Percentiles rank a stretch among this genome's conserved stretches.
These are phyloP conservation scores for Geotrichum bryndzae DNA, from an alignment of 1,139 yeast genomes.

Conservation along the genomic window DNA sequence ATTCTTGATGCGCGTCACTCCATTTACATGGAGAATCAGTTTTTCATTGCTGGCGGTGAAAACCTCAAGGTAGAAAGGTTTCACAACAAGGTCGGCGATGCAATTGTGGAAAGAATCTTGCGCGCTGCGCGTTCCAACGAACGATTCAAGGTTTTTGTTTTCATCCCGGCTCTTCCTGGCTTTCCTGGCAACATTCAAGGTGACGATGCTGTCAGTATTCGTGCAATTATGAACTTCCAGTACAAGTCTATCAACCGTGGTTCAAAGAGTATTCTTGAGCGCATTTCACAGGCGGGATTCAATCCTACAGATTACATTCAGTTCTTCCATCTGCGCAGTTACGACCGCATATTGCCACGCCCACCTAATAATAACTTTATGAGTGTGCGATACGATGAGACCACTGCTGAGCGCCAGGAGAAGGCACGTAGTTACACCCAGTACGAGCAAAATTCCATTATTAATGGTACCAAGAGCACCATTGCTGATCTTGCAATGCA, in stretches of 20 bases:
- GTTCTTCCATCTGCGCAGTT: constrained; percentile 18
- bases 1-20: constrained; percentile 19
- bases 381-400: constrained; percentile 7
- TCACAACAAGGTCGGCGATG: constrained; percentile 20
- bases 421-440: constrained; percentile 4
- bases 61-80: constrained; percentile 14
- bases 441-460: constrained; percentile 3
- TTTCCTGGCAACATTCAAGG: constrained; percentile 19
- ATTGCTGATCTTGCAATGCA: constrained; percentile 14
- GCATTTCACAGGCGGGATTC: constrained; percentile 16
- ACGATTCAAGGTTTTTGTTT: constrained; percentile 13
- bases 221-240: constrained; percentile 21
- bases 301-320: constrained; percentile 20
- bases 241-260: constrained; percentile 20
- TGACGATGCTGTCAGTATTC: constrained; percentile 18
- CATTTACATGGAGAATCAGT: constrained; percentile 20
- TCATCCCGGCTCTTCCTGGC: constrained; percentile 21
- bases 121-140: constrained; percentile 18
- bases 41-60: constrained; percentile 20
- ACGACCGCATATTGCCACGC: constrained; percentile 16
- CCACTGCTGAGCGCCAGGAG: constrained; percentile 10
- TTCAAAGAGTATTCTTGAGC: constrained; percentile 15
- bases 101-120: constrained; percentile 18
- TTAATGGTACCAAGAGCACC: constrained; percentile 11
- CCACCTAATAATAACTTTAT: not conserved